phyloP scores from a whole-genome alignment of 805 yeast genomes.

The Wickerhamiella dianesei region DNA sequence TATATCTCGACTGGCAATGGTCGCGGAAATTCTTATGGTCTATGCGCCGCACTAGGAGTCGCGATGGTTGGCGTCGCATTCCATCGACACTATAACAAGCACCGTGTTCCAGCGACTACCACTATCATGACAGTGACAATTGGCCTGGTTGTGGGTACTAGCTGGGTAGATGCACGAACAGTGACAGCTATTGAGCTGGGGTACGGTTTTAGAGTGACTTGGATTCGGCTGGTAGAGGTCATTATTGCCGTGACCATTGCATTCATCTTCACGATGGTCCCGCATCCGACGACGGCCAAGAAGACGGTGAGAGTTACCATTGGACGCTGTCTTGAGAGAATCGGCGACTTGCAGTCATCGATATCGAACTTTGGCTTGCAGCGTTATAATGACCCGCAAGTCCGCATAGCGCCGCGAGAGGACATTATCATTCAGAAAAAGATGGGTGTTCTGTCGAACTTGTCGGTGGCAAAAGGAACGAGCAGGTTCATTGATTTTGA shows the following conservation, averaged over 20 bases:
- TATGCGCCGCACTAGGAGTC: conserved; percentile 22
- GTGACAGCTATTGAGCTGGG: conserved; percentile 10
- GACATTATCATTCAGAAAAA: conserved; percentile 14
- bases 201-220: conserved; percentile 22
- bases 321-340: conserved; percentile 12
- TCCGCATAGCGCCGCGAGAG: conserved; percentile 14
- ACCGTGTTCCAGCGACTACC: conserved; percentile 20
- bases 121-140: conserved; percentile 20
- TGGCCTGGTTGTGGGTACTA: conserved; percentile 20
- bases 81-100: conserved; percentile 21
- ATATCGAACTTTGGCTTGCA: conserved; percentile 20
- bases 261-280: conserved; percentile 21
- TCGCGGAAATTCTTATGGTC: conserved; percentile 24
- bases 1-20: conserved; percentile 26
- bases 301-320: conserved; percentile 18
- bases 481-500: conserved; percentile 17
- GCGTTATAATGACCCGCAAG: conserved; percentile 14
- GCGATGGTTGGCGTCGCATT: conserved; percentile 18
- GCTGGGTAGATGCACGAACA: conserved; percentile 19
- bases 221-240: conserved; percentile 23
- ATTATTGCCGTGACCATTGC: conserved; percentile 21
- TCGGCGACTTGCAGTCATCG: conserved; percentile 21
- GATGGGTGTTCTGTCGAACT: conserved; percentile 8
- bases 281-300: conserved; percentile 24
- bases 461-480: conserved; percentile 3